These are phyloP conservation scores for Salix dunnii DNA, from an alignment of 345 rosid genomes.

Conservation along the genomic window DNA sequence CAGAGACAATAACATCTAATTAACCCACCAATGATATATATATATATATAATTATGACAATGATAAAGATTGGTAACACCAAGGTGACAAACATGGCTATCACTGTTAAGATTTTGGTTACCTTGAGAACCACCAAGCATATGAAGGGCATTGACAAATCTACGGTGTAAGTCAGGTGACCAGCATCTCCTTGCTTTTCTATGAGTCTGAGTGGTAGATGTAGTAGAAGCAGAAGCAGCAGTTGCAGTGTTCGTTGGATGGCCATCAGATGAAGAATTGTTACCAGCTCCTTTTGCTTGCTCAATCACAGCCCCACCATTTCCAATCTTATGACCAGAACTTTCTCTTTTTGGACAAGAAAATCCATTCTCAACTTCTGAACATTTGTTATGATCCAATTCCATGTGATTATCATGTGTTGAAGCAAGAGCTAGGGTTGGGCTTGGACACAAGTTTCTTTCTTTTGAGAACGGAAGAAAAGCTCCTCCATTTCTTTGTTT, in stretches of 20 bases:
- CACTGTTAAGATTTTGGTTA: slow-evolving; percentile 17
- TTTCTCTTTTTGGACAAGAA: slow-evolving; percentile 38
- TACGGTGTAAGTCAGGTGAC: slow-evolving; percentile 97
- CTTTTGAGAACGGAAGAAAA: slow-evolving; percentile 88
- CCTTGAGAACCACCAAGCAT: slow-evolving; percentile 99
- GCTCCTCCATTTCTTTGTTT: slow-evolving; percentile 84
- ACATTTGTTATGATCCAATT: slow-evolving; percentile 52
- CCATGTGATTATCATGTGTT: slow-evolving; percentile 19
- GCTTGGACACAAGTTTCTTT: slow-evolving; percentile 41
- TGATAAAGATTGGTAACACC: not conserved
- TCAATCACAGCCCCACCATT: slow-evolving; percentile 28
- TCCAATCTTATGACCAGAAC: slow-evolving; percentile 15
- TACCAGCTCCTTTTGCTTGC: slow-evolving; percentile 31
- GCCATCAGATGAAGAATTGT: slow-evolving; percentile 34
- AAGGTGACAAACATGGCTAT: not conserved
- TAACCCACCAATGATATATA: not conserved
- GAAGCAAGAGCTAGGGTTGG: slow-evolving; percentile 54
- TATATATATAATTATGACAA: not conserved
- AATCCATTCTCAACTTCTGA: slow-evolving; percentile 37
- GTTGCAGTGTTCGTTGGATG: slow-evolving; percentile 22
- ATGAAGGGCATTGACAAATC: slow-evolving; percentile 94
- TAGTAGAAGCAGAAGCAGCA: slow-evolving; percentile 14
- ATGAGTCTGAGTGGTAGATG: slow-evolving; percentile 43
- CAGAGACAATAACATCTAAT: not conserved
- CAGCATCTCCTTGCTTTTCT: slow-evolving; percentile 96